Evolutionary conservation across 257 asterid genomes (phyloP).

Genomic region (Nicotiana obtusifolia): DNA sequence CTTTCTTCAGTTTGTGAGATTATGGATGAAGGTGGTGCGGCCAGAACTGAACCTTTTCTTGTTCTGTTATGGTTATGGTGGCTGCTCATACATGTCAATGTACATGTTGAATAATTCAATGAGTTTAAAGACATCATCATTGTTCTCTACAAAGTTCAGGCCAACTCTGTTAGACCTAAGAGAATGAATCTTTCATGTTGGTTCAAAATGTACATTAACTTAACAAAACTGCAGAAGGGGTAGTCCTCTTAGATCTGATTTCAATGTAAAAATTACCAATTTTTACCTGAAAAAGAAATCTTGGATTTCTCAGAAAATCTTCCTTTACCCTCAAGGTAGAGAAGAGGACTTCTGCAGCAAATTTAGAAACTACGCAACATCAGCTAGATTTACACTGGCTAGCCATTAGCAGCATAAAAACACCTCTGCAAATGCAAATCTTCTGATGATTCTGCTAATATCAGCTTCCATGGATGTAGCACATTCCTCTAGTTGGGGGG

Average conservation of each 20-base stretch:
- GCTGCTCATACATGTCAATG: constrained; percentile 29
- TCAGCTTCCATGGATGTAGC: neutral
- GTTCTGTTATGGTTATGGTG: constrained; percentile 29
- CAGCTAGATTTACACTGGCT: neutral
- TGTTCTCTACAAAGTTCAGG: constrained; percentile 21
- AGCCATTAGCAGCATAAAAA: neutral
- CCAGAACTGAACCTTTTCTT: constrained; percentile 32
- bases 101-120: constrained; percentile 34
- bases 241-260: neutral
- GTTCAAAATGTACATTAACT: neutral
- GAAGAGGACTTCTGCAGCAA: neutral
- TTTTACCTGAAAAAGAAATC: neutral
- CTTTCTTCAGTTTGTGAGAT: constrained; percentile 26
- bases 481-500: neutral
- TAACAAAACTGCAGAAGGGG: neutral
- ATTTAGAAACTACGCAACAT: neutral
- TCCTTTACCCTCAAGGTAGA: neutral
- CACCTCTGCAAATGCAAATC: neutral
- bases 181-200: neutral
- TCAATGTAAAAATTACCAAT: neutral
- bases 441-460: neutral
- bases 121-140: constrained; percentile 43
- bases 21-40: constrained; percentile 29
- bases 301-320: neutral
- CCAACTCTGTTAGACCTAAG: neutral